Conservation (phyloP, 148 eudicot genomes). For the Amaranthus palmeri region DNA sequence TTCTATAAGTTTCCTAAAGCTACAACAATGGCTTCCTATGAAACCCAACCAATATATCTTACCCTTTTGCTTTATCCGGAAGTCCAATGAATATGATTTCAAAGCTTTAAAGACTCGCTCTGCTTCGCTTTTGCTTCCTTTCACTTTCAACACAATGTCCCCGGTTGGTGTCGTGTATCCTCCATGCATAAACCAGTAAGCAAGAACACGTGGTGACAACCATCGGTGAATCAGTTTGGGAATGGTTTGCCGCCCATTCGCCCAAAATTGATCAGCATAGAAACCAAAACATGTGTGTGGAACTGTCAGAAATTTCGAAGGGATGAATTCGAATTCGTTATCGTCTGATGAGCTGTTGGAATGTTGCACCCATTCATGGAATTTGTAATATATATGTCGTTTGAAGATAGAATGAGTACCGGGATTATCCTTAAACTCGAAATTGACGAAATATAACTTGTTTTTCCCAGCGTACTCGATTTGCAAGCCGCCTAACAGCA, state of each 20-base stretch:
- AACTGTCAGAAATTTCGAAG: slow-evolving; percentile 48
- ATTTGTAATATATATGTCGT: slow-evolving; percentile 58
- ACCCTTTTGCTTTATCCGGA: slow-evolving; percentile 65
- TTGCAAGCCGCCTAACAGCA: slow-evolving; percentile 73
- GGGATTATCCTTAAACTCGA: slow-evolving; percentile 53
- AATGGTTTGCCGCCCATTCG: slow-evolving; percentile 46
- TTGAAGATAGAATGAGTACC: slow-evolving; percentile 50
- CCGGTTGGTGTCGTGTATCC: slow-evolving; percentile 76
- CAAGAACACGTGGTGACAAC: slow-evolving; percentile 87
- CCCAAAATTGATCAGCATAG: slow-evolving; percentile 82
- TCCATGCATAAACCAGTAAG: slow-evolving; percentile 91
- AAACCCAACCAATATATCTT: slow-evolving; percentile 81
- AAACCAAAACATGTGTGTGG: slow-evolving; percentile 64
- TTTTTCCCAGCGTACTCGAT: slow-evolving; percentile 43
- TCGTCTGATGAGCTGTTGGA: slow-evolving; percentile 27
- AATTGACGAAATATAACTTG: slow-evolving; percentile 41
- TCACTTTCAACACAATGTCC: slow-evolving; percentile 71
- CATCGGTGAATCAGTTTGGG: slow-evolving; percentile 84
- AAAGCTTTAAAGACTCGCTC: slow-evolving; percentile 54
- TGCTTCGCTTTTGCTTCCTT: slow-evolving; percentile 55
- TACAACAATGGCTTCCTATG: slow-evolving; percentile 53
- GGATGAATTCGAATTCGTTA: slow-evolving; percentile 31
- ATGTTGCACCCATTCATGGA: slow-evolving; percentile 72
- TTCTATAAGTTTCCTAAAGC: slow-evolving; percentile 59
- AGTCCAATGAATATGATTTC: slow-evolving; percentile 52